Conservation (phyloP, 2,329 filamentous ascomycete genomes). For the Exophiala aquamarina region DNA sequence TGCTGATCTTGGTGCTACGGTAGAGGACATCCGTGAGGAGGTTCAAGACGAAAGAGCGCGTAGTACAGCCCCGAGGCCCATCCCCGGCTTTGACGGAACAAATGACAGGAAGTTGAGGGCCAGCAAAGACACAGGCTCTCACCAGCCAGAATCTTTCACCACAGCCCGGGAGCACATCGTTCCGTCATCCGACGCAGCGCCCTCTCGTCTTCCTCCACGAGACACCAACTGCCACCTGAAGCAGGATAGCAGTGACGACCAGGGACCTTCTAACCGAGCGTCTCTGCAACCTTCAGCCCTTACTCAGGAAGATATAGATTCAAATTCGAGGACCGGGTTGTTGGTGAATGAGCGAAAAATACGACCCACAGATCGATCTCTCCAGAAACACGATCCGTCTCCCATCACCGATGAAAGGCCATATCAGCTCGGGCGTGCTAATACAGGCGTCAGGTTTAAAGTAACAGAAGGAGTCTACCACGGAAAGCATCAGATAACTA, state of each 20-base stretch:
- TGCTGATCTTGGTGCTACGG: conserved; percentile 6
- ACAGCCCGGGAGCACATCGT: neutral
- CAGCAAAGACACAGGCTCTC: neutral
- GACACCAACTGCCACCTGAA: neutral
- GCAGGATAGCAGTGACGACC: neutral
- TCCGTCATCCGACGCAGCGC: neutral
- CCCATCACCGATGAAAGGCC: conserved; percentile 17
- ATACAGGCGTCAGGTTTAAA: conserved; percentile 40
- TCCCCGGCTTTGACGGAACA: conserved; percentile 14
- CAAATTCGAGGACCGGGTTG: conserved; percentile 21
- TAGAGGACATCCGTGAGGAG: too few relatives aligned
- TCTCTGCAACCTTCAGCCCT: conserved; percentile 4
- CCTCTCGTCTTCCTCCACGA: neutral
- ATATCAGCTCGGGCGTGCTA: conserved; percentile 13
- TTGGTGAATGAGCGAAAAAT: conserved; percentile 5
- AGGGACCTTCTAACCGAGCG: conserved; percentile 3
- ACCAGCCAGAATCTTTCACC: neutral
- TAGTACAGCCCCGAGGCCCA: conserved; percentile 6
- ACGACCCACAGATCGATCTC: conserved; percentile 1
- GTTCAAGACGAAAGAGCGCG: conserved; percentile 2
- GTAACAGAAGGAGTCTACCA: conserved; percentile 44
- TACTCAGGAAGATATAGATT: conserved; percentile 18
- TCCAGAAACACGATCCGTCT: conserved; percentile 23
- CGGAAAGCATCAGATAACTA: conserved; percentile 40
- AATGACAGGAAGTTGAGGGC: neutral